A percentile compares a stretch with the other conserved stretches of the same genome.
Evolutionary conservation across 768 basidiomycete species (phyloP).

Genomic region (Pulveroboletus sp.): DNA sequence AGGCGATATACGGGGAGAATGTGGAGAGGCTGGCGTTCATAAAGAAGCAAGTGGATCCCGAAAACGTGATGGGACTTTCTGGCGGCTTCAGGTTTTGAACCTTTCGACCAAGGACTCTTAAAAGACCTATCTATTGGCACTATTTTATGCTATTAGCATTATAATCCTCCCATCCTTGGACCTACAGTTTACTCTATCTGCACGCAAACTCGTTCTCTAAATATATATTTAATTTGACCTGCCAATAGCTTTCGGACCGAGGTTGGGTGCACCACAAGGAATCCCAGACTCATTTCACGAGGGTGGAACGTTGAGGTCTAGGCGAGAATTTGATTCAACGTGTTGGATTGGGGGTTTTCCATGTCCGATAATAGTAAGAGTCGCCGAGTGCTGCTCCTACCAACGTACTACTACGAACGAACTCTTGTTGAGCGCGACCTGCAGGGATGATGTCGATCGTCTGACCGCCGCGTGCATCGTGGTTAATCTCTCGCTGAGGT

Average conservation of each 20-base stretch:
- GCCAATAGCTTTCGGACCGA: neutral
- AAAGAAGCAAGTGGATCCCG: conserved; percentile 50
- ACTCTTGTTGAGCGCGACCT: conserved; percentile 5
- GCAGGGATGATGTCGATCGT: conserved; percentile 13
- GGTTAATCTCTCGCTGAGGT: conserved; percentile 22
- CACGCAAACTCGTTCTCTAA: neutral
- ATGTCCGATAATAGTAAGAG: conserved; percentile 2
- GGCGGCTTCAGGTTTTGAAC: conserved; percentile 58
- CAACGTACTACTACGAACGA: neutral
- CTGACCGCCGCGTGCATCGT: conserved; percentile 18
- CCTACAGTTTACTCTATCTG: neutral
- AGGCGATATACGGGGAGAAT: conserved; percentile 50
- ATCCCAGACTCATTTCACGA: neutral
- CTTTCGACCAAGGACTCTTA: neutral
- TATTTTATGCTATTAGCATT: too few relatives aligned
- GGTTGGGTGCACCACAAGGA: neutral
- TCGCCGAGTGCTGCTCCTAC: conserved; percentile 2
- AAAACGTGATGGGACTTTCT: conserved; percentile 62
- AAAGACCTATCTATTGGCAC: conserved; percentile 7
- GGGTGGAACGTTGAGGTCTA: neutral
- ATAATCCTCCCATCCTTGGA: neutral
- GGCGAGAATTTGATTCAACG: neutral
- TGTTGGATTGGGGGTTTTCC: conserved; percentile 1
- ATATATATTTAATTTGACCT: neutral
- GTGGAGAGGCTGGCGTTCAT: conserved; percentile 39